Evolutionary conservation across 768 basidiomycete genomes (phyloP).

Genomic region (Boletus barrowsii): DNA sequence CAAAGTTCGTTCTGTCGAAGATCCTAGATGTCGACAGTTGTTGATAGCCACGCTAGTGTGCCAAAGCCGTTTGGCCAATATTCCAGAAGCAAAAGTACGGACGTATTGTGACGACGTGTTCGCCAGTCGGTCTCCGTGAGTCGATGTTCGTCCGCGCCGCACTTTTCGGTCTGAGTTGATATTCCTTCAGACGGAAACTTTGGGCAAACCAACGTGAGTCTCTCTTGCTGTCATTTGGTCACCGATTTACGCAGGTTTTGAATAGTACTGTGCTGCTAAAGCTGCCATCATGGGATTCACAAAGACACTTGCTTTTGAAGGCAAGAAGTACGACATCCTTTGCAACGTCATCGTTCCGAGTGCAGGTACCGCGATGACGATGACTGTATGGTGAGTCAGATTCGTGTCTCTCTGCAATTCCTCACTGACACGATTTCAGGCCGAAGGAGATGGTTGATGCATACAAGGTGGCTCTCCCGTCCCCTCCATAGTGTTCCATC

Average conservation of each 20-base stretch:
- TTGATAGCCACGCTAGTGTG: slow-evolving; percentile 54
- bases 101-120: slow-evolving; percentile 91
- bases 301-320: slow-evolving; percentile 88
- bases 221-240: neutral
- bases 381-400: slow-evolving; percentile 59
- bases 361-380: slow-evolving; percentile 91
- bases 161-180: neutral
- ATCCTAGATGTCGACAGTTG: neutral
- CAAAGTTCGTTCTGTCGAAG: slow-evolving; percentile 48
- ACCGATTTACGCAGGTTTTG: neutral
- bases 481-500: neutral
- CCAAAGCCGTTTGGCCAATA: slow-evolving; percentile 92
- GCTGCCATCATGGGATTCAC: slow-evolving; percentile 89
- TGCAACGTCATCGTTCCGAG: slow-evolving; percentile 86
- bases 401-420: neutral
- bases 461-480: slow-evolving; percentile 58
- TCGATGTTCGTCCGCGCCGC: slow-evolving; percentile 7
- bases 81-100: slow-evolving; percentile 98
- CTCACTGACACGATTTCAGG: slow-evolving; percentile 35
- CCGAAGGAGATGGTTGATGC: slow-evolving; percentile 84
- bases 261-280: slow-evolving; percentile 87
- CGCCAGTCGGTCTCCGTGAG: slow-evolving; percentile 89
- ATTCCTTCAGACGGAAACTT: slow-evolving; percentile 79
- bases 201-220: slow-evolving; percentile 81
- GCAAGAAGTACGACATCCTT: slow-evolving; percentile 85